phyloP scores from a whole-genome alignment of 2,329 filamentous ascomycete species.

The Penicillium polonicum region DNA sequence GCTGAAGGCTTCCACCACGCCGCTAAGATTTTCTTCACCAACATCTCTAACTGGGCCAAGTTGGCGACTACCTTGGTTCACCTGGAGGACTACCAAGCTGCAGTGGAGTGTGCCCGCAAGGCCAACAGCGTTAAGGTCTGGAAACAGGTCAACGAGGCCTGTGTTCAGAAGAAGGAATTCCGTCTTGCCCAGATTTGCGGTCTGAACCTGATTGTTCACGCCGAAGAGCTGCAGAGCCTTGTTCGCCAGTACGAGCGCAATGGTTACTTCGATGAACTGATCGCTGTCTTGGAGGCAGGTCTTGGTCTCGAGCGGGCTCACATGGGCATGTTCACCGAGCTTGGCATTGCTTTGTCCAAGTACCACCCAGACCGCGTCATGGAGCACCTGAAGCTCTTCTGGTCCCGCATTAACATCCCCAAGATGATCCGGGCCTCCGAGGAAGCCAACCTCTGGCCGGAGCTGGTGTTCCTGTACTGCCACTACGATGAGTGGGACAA shows the following conservation, averaged over 20 bases:
- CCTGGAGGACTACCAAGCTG: conserved; percentile 92
- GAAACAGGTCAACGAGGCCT: conserved; percentile 97
- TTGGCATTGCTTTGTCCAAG: conserved; percentile 88
- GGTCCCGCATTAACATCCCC: conserved; percentile 94
- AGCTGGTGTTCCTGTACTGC: conserved; percentile 95
- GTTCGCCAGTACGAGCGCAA: conserved; percentile 96
- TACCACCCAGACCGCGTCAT: conserved; percentile 95
- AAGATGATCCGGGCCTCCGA: conserved; percentile 94
- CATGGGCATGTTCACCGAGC: conserved; percentile 94
- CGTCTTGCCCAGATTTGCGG: conserved; percentile 97
- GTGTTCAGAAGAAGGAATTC: conserved; percentile 97
- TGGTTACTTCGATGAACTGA: conserved; percentile 98
- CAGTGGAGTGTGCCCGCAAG: conserved; percentile 95
- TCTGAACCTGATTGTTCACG: conserved; percentile 95
- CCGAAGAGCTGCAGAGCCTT: conserved; percentile 87
- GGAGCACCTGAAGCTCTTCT: conserved; percentile 99
- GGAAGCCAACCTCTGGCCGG: conserved; percentile 94
- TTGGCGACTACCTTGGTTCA: conserved; percentile 97
- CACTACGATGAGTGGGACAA: conserved; percentile 99
- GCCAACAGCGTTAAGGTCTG: conserved; percentile 99
- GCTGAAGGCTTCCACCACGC: conserved; percentile 92
- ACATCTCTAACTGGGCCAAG: conserved; percentile 99
- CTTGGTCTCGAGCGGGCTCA: conserved; percentile 88
- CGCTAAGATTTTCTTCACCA: conserved; percentile 97
- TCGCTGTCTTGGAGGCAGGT: conserved; percentile 88